Conservation (phyloP, 163 green algal genomes). For the Prototheca cutis region DNA sequence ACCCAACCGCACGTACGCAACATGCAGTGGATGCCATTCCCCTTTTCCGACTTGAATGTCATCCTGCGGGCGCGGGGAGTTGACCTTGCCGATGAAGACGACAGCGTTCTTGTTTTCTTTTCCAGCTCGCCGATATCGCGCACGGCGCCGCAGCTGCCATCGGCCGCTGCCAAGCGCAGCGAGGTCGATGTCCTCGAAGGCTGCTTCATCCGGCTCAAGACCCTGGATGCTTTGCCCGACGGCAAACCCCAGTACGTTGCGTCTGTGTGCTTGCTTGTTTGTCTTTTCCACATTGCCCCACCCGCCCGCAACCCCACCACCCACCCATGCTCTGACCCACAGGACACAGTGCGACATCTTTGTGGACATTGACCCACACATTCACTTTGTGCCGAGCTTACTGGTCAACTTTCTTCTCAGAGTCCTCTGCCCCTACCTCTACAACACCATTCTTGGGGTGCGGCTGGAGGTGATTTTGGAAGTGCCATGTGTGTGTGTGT, state of each 20-base stretch:
- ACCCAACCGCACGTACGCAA: no score
- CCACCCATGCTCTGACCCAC: conserved; percentile 13
- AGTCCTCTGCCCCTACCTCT: conserved; percentile 45
- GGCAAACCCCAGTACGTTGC: no score
- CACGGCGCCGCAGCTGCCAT: no score
- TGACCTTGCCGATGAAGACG: conserved; percentile 34
- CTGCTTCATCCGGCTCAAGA: background rate
- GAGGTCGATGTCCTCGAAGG: background rate
- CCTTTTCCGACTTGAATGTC: conserved; percentile 35
- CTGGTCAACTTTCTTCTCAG: conserved; percentile 30
- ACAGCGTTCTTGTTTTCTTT: conserved; percentile 24
- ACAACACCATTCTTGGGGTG: conserved; percentile 23
- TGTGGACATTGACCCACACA: conserved; percentile 27
- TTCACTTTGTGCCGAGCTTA: conserved; percentile 34
- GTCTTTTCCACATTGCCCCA: no score
- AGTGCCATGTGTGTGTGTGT: no score
- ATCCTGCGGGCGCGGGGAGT: conserved; percentile 19
- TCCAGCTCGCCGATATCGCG: background rate
- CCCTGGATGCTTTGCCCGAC: no score
- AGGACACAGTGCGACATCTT: conserved; percentile 18
- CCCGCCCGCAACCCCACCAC: no score
- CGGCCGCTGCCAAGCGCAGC: no score
- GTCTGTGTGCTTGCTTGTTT: no score
- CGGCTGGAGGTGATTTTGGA: no score
- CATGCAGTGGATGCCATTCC: conserved; percentile 45